Evolutionary conservation across 78 protist species (phyloP).

Genomic region (Dictyostelium intermedium): DNA sequence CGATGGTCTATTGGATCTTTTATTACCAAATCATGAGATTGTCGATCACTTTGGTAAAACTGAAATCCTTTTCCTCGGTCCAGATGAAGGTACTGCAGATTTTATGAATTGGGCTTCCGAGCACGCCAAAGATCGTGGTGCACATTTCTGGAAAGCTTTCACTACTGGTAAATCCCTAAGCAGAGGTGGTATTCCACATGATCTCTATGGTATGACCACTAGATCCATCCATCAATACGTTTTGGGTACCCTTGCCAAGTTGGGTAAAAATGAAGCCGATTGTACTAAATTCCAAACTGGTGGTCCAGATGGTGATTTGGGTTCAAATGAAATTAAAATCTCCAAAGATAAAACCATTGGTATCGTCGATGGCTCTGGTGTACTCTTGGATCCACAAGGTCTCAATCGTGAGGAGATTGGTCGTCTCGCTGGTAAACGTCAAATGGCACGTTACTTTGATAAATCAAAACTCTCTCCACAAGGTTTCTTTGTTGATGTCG

Average conservation of each 20-base stretch:
- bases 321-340: slow-evolving; percentile 89
- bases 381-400: slow-evolving; percentile 86
- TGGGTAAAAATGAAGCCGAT: slow-evolving; percentile 51
- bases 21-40: slow-evolving; percentile 55
- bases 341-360: slow-evolving; percentile 74
- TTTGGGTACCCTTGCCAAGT: slow-evolving; percentile 61
- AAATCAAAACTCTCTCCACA: slow-evolving; percentile 16
- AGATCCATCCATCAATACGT: slow-evolving; percentile 90
- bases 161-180: slow-evolving; percentile 70
- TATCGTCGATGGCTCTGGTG: slow-evolving; percentile 92
- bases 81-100: slow-evolving; percentile 80
- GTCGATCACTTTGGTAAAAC: slow-evolving; percentile 56
- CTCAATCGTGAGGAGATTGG: slow-evolving; percentile 57
- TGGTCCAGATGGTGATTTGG: slow-evolving; percentile 97
- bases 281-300: slow-evolving; percentile 92
- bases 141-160: slow-evolving; percentile 54
- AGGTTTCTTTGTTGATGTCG: slow-evolving; percentile 76
- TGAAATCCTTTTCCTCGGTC: slow-evolving; percentile 76
- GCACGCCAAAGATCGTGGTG: slow-evolving; percentile 61
- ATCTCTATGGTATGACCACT: slow-evolving; percentile 95
- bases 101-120: slow-evolving; percentile 67
- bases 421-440: slow-evolving; percentile 81
- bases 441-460: slow-evolving; percentile 74
- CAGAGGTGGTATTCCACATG: slow-evolving; percentile 92
- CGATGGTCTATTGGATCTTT: slow-evolving; percentile 83